Base-by-base conservation (phyloP, 257 asterid genomes). In the Cruciata laevipes region DNA sequence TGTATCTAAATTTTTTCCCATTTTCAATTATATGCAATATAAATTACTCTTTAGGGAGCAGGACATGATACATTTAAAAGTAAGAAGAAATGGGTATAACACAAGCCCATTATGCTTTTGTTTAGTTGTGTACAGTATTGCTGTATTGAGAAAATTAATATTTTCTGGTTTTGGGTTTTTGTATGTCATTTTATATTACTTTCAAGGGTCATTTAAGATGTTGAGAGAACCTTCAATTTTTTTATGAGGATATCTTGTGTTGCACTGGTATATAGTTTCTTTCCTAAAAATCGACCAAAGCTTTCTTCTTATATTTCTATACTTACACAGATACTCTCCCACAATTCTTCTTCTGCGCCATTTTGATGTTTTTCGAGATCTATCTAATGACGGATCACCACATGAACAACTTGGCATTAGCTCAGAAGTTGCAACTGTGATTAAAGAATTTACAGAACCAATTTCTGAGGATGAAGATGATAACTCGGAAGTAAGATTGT, bases 281-380 rank as follows among this genome's bases (percentile, higher is more conserved):
- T 62, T 2, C 18, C 35, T 62, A 18, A 24, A 62, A 31, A 62
- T 62, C n/a, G 51, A 18, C 42, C 33, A 31, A 30, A n/a, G 2
- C 17, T 40, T 47, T 72, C 35, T 57, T 42, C 51, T 13, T 49
- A 35, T 16, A 23, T 66, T 24, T 13, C 30, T n/a, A 60, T 59
- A 35, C 33, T 49, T 67, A 49, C 35, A 73, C 80, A 93, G 99
- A 74, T 93, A 90, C 67, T 78, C 86, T 66, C 97, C 97, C 74
- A 79, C 96, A 67, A 82, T 93, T 75, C 88, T 93, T 75, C 91
- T 93, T 63, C 96, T 93, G 75, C 99, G 93, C 62, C 95, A 90
- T 84, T 93, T 93, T 84, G 97, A 93, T 80, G 87, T 81, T 73
- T 85, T 94, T 76, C 84, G 80, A 16, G 82, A 88, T 77, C 68